Evolutionary conservation across 176 grass and related monocot genomes (phyloP), one percentile per base, ranked within the genome.

Genomic region (Oryza glaberrima): DNA sequence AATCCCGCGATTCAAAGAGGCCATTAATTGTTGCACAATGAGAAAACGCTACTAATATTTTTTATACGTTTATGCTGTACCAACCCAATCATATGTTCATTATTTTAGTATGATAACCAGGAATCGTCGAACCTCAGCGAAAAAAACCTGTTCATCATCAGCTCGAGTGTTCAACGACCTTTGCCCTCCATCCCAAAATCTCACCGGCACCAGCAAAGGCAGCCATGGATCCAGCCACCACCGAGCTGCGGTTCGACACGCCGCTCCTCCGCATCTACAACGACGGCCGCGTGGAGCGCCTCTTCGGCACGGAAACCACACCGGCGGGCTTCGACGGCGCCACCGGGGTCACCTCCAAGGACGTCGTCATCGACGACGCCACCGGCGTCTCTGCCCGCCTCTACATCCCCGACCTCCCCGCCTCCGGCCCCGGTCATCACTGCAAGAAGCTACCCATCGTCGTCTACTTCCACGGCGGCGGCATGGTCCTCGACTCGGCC

Each of bases 381-480:
- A 71, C 43, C 58, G 75, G 77, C 48, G 65, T 92, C 34, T 83
- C 83, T 1, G 88, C 36, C 25, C 93, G 90, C 69, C 78, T 95
- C 80, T 88, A 88, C 75, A 76, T 95, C 51, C 92, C 92, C 36
- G 41, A 67, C 48, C 8, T 72, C 68, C 76, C 25, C 41, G 11
- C 60, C 34, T 13, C 20, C 51, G 20, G 38, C 22, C 3, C 87
- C 7, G 69, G 5, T 2, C 16, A 9, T 58, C 52, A 72, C 3
- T 20, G 54, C 3, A 72, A 81, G 49, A 86, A 88, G 70, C 66
- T 95, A 25, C 88, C 88, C 4, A 56, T 95, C 7, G 81, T 92
- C 79, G 26, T 90, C 72, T 90, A 90, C 78, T 92, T 83, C 79
- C 93, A 95, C 15, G 92, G 92, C 44, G 86, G 92, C 0, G 86